A percentile compares a stretch with the other conserved stretches of the same genome.
Conservation (phyloP, 2,329 filamentous ascomycete genomes). For the Lecanosticta acicola region DNA sequence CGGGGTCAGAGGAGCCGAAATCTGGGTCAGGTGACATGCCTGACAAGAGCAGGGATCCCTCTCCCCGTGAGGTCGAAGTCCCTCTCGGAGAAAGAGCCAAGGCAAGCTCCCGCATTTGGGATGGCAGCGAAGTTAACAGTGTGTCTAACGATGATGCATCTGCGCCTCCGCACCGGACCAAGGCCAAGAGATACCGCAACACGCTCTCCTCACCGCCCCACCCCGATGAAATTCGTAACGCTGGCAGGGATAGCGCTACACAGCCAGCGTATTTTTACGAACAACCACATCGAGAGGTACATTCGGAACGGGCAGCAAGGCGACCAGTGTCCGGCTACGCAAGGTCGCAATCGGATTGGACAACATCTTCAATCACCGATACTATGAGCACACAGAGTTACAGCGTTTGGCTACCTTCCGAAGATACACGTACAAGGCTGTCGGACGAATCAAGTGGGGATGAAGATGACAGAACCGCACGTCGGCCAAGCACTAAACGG, state of each 20-base stretch:
- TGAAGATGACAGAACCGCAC: conserved; percentile 16
- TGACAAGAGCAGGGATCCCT: conserved; percentile 20
- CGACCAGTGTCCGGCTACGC: conserved; percentile 18
- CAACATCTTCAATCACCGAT: conserved; percentile 13
- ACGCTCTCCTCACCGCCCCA: conserved; percentile 11
- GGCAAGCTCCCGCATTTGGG: conserved; percentile 44
- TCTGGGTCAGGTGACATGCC: conserved; percentile 8
- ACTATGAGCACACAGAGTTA: conserved; percentile 25
- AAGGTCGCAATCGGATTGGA: conserved; percentile 26
- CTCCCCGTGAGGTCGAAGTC: conserved; percentile 51
- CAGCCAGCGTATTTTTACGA: conserved; percentile 22
- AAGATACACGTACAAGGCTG: conserved; percentile 25
- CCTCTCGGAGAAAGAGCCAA: conserved; percentile 56
- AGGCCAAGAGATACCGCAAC: conserved; percentile 23
- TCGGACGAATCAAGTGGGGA: conserved; percentile 30
- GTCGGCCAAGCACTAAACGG: conserved; percentile 18
- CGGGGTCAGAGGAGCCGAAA: conserved; percentile 14
- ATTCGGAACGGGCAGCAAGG: conserved; percentile 7
- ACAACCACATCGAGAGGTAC: conserved; percentile 13
- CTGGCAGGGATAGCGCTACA: conserved; percentile 14
- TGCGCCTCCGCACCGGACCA: conserved; percentile 15
- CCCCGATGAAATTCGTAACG: conserved; percentile 12
- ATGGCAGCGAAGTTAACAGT: conserved; percentile 35
- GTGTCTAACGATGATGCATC: conserved; percentile 14
- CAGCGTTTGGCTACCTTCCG: conserved; percentile 46